phyloP scores from a whole-genome alignment of 108 stramenopile species.

The Aureococcus anophagefferens region DNA sequence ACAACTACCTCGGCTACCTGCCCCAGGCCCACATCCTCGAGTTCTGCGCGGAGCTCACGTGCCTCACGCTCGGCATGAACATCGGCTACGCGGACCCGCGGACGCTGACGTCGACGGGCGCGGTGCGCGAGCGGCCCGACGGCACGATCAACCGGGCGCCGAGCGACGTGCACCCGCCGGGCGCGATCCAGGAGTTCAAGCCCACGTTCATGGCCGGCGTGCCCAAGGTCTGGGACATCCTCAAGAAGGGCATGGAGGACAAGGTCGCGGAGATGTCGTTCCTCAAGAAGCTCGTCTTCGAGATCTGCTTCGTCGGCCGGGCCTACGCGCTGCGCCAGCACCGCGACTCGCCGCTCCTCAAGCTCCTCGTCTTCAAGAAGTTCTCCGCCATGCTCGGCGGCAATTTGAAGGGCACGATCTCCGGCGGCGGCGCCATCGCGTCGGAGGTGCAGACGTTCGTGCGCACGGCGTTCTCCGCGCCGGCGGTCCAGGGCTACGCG shows the following conservation, averaged over 20 bases:
- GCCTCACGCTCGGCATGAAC: conserved; percentile 45
- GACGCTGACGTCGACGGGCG: conserved; percentile 61
- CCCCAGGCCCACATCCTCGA: conserved; percentile 79
- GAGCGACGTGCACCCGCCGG: conserved; percentile 44
- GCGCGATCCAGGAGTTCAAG: conserved; percentile 65
- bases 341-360: conserved; percentile 74
- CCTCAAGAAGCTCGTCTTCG: conserved; percentile 53
- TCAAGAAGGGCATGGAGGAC: conserved; percentile 75
- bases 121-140: conserved; percentile 12
- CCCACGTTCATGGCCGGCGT: conserved; percentile 78
- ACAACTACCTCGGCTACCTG: conserved; percentile 56
- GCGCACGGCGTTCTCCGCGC: conserved; percentile 61
- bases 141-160: not conserved
- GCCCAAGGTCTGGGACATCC: conserved; percentile 87
- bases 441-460: conserved; percentile 70
- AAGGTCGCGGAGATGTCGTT: conserved; percentile 58
- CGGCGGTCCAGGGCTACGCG: conserved; percentile 72
- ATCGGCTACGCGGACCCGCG: conserved; percentile 76
- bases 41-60: conserved; percentile 65
- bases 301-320: conserved; percentile 57
- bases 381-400: conserved; percentile 70
- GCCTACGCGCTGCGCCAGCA: conserved; percentile 56
- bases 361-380: conserved; percentile 74
- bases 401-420: conserved; percentile 55
- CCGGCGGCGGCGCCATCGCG: conserved; percentile 74